phyloP scores from a whole-genome alignment of 2,329 filamentous ascomycete species.

The Lecanicillium sp. region DNA sequence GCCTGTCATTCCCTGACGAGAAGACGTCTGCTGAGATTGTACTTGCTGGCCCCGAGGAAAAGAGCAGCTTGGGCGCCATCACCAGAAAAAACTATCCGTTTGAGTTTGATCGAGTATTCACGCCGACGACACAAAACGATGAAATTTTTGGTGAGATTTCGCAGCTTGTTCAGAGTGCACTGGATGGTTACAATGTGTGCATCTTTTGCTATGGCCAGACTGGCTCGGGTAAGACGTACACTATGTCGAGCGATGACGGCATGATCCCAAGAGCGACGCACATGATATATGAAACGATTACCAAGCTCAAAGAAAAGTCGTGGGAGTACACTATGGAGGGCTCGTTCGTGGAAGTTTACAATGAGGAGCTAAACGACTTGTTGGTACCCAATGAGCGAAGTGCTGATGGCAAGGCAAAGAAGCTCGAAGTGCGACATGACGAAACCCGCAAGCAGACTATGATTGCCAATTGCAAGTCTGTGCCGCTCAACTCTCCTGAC shows the following conservation, averaged over 20 bases:
- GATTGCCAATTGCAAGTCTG: conserved; percentile 71
- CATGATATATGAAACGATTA: conserved; percentile 88
- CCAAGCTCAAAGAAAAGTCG: conserved; percentile 76
- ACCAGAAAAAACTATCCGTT: conserved; percentile 76
- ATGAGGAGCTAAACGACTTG: conserved; percentile 90
- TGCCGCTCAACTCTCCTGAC: conserved; percentile 68
- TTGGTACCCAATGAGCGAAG: conserved; percentile 52
- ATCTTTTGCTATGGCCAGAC: conserved; percentile 98
- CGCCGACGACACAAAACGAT: conserved; percentile 65
- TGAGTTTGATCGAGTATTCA: conserved; percentile 88
- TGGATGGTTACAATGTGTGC: conserved; percentile 97
- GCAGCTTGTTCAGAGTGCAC: conserved; percentile 88
- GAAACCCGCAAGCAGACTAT: conserved; percentile 71
- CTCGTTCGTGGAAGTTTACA: conserved; percentile 95
- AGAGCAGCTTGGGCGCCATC: conserved; percentile 67
- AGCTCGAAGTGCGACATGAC: conserved; percentile 85
- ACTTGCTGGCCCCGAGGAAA: conserved; percentile 75
- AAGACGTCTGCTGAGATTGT: conserved; percentile 84
- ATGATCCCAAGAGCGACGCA: conserved; percentile 92
- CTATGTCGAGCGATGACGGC: conserved; percentile 84
- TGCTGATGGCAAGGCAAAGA: conserved; percentile 64
- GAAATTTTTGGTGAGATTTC: conserved; percentile 95
- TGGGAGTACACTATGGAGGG: conserved; percentile 95
- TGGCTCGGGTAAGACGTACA: conserved; percentile 70
- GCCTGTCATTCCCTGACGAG: conserved; percentile 71